Base-by-base conservation (phyloP, 257 asterid species). In the Solanum chmielewskii region DNA sequence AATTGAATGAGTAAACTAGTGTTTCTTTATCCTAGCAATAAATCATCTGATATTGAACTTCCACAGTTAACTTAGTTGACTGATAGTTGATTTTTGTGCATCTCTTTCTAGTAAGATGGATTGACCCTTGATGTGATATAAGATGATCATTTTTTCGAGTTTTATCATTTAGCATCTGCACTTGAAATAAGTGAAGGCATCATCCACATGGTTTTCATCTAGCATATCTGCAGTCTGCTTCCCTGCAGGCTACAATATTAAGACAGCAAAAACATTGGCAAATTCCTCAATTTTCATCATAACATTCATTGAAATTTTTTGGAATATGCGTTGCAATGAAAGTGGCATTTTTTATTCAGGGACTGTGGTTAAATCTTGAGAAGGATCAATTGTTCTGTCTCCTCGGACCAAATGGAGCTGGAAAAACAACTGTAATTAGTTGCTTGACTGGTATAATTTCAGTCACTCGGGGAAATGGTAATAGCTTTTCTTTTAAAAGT, bases 361-460 rank as follows among this genome's bases (percentile, higher is more conserved):
- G 86, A 16, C 27, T 91, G 3, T 91, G 90, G 90, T 77, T 91
- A 62, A 91, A 91, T 87, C 87, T 88, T 75, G 89, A 91, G 23
- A 91, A 86, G 84, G 86, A 90, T 87, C 93, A 91, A 80, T 80
- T 91, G 39, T 88, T 88, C 74, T 90, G 90, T 82, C 87, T 88
- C 56, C 76, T 90, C 1, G 93, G 93, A 31, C 92, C 93, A 62
- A 91, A 91, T 88, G 92, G 93, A 39, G 93, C 92, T 11, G 93
- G 93, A 16, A 91, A 91, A 83, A 88, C 93, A 29, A 91, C 92
- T 35, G 81, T 84, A n/a, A 91, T 91, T 45, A 87, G 88, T 84
- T 91, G 92, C 71, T 86, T 91, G 78, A 91, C 90, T n/a, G 93
- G 93, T 49, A 87, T 91, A 39, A 90, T 86, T 49, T 87, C 91